Evolutionary conservation across 2,329 filamentous ascomycete species (phyloP).

Genomic region (Fusarium zealandicum): DNA sequence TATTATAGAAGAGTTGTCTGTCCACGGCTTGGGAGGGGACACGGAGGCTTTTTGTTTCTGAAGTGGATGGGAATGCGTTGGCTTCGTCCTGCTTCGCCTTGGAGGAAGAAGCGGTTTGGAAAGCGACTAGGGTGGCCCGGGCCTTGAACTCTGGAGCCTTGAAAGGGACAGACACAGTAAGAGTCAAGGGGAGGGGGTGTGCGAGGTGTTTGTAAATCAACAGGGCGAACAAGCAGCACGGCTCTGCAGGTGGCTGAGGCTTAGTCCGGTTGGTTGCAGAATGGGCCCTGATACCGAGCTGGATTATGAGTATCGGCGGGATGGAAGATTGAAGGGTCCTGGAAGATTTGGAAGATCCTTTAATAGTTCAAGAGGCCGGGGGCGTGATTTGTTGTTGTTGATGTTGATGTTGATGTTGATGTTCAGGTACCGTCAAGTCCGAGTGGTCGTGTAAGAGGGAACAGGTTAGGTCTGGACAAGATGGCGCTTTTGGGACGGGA

Average conservation of each 20-base stretch:
- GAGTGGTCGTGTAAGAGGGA: not conserved
- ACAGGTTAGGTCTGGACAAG: constrained; percentile 14
- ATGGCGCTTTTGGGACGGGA: constrained; percentile 4
- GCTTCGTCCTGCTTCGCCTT: constrained; percentile 26
- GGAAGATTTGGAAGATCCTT: constrained; percentile 1
- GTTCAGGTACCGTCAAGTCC: not conserved
- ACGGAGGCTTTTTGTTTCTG: constrained; percentile 18
- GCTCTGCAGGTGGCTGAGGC: constrained; percentile 40
- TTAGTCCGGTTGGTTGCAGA: constrained; percentile 36
- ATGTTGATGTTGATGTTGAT: no score
- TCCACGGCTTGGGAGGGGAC: constrained; percentile 11
- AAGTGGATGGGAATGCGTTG: constrained; percentile 32
- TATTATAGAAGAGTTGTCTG: constrained; percentile 29
- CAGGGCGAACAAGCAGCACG: constrained; percentile 33
- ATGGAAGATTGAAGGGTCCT: constrained; percentile 32
- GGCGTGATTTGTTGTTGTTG: not conserved
- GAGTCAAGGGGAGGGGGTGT: constrained; percentile 23
- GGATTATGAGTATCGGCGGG: constrained; percentile 14
- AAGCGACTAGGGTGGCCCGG: constrained; percentile 20
- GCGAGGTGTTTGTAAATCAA: constrained; percentile 19
- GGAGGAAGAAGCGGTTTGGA: constrained; percentile 21
- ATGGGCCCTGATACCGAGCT: constrained; percentile 15
- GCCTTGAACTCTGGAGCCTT: constrained; percentile 32
- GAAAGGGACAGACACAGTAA: constrained; percentile 6
- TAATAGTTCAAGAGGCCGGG: constrained; percentile 13